Base-by-base conservation (phyloP, 352 stramenopile genomes). In the Globisporangium cystogenes region DNA sequence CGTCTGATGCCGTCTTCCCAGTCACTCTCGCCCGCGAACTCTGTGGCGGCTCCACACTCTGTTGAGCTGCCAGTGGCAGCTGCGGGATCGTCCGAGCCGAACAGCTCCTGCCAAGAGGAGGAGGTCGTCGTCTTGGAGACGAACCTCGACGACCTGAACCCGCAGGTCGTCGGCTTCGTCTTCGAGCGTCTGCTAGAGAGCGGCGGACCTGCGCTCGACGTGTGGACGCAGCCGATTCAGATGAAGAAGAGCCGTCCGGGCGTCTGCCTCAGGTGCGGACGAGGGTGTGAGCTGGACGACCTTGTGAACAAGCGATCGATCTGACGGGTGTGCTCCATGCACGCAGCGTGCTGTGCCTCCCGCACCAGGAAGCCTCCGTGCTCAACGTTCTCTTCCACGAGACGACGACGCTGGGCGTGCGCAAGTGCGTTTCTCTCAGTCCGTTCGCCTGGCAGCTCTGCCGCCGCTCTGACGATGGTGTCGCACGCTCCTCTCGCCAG, bases 241-340 rank as follows among this genome's bases (percentile, higher is more conserved):
- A 97, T 97, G 90, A 97, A 97, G 70, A 97, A 97, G 66, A 86
- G 82, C 26, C 78, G 87, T 0, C 81, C 84, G 6, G 87, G 65
- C 1, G 65, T 86, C 21, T 78, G 86, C 26, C 66, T 97, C 42
- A 87, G 73, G 79, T 90, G 15, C 21, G 11, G 4, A 40, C 35
- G 8, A 42, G 46, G 2, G 60, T 48, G 20, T 33, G 14, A n/a
- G n/a, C n/a, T n/a, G n/a, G n/a, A n/a, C n/a, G n/a, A n/a, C n/a
- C n/a, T n/a, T n/a, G n/a, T n/a, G n/a, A n/a, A n/a, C n/a, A n/a
- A n/a, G n/a, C n/a, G n/a, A n/a, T n/a, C 14, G 33, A 39, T 12
- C 12, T 36, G 10, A 36, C 14, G 12, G 12, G 33, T 18, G 12
- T 4, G 3, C 8, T 39, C 11, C 14, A 12, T 39, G 14, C 12